Percentiles rank a stretch among this genome's conserved stretches.
phyloP scores from a whole-genome alignment of 78 protist genomes.

The Chrysochromulina parva region DNA sequence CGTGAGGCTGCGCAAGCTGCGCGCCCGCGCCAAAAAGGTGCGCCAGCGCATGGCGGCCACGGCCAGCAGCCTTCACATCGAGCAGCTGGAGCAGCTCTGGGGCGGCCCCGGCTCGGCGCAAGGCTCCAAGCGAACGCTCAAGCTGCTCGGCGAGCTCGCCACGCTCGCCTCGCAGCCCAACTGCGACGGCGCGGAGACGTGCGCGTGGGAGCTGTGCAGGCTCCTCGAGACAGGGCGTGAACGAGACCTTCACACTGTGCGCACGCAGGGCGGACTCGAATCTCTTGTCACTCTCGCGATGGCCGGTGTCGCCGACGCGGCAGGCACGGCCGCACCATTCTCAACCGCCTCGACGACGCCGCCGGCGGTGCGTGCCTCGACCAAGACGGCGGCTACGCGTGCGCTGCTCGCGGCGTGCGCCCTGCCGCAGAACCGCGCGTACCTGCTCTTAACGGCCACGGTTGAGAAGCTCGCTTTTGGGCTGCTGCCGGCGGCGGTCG shows the following conservation, averaged over 20 bases:
- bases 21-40: not conserved
- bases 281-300: not conserved
- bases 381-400: not conserved
- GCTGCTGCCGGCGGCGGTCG: no score
- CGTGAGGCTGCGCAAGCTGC: not conserved
- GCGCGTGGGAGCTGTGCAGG: not conserved
- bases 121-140: not conserved
- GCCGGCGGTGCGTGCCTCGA: conserved; percentile 1
- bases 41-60: not conserved
- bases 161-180: not conserved
- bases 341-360: not conserved
- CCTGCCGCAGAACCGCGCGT: not conserved
- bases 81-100: conserved; percentile 8
- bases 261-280: not conserved
- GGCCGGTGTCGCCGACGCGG: not conserved
- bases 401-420: conserved; percentile 25
- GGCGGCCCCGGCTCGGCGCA: no score
- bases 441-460: not conserved
- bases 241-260: not conserved
- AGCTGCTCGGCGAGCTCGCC: not conserved
- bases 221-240: conserved; percentile 3
- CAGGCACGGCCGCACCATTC: not conserved
- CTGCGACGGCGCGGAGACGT: not conserved
- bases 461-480: not conserved
- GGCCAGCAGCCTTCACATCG: not conserved